phyloP scores from a whole-genome alignment of 2,329 filamentous ascomycete genomes.

The Ascochyta fabae region DNA sequence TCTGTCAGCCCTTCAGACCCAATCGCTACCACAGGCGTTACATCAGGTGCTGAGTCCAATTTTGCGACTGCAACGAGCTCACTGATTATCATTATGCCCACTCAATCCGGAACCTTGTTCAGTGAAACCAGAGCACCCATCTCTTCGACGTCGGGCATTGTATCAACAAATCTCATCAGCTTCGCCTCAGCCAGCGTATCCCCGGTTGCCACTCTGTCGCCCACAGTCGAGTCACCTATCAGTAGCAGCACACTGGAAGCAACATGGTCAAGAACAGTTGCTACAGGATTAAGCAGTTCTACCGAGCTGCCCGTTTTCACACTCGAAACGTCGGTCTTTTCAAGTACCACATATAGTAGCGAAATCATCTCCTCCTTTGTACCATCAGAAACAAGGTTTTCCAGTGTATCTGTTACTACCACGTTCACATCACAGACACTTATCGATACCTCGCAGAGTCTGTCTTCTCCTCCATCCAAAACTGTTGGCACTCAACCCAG shows the following conservation, averaged over 20 bases:
- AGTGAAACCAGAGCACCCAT: neutral
- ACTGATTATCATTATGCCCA: neutral
- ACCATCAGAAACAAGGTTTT: conserved; percentile 1
- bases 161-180: neutral
- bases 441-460: neutral
- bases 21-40: neutral
- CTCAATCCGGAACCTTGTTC: neutral
- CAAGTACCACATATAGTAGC: neutral
- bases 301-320: neutral
- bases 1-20: neutral
- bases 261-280: neutral
- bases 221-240: neutral
- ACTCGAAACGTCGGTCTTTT: neutral
- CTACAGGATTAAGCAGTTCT: neutral
- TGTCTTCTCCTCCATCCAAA: neutral
- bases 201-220: neutral
- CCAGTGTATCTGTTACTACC: neutral
- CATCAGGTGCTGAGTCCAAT: neutral
- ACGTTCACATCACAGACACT: neutral
- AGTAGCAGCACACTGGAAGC: neutral
- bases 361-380: neutral
- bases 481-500: neutral
- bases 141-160: neutral
- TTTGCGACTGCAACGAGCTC: neutral
- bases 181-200: neutral